Conservation (phyloP, 371 early-diverging fungal genomes). For the Umbelopsis sp. region DNA sequence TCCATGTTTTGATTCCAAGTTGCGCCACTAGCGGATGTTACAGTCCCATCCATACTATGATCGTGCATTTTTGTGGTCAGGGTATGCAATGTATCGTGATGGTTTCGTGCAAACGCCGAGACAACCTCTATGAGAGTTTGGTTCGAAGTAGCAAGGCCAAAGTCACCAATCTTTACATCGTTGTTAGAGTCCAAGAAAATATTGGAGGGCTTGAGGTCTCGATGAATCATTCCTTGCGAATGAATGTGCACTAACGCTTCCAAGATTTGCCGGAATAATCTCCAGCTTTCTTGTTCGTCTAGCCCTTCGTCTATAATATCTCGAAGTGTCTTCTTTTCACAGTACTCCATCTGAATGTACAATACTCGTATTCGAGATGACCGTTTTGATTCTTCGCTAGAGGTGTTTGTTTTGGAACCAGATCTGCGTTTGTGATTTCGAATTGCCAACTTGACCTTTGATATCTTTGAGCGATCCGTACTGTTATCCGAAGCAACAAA, state of each 20-base stretch:
- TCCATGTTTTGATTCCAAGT: constrained; percentile 43
- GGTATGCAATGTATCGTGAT: neutral
- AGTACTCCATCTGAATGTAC: constrained; percentile 98
- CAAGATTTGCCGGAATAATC: constrained; percentile 80
- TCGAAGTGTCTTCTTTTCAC: constrained; percentile 89
- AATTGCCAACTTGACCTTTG: constrained; percentile 8
- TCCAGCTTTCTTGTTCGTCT: constrained; percentile 69
- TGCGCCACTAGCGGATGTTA: constrained; percentile 51
- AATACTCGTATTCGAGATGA: constrained; percentile 60
- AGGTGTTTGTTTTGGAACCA: constrained; percentile 22
- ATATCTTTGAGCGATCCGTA: constrained; percentile 17
- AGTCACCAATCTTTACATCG: constrained; percentile 96
- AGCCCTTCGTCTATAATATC: constrained; percentile 87
- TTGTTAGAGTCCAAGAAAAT: constrained; percentile 89
- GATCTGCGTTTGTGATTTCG: constrained; percentile 22
- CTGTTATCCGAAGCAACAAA: constrained; percentile 31
- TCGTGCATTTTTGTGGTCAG: constrained; percentile 6
- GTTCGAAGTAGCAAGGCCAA: constrained; percentile 91
- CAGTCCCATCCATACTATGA: constrained; percentile 31
- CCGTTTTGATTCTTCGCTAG: constrained; percentile 26
- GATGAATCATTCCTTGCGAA: constrained; percentile 91
- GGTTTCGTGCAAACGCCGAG: constrained; percentile 26
- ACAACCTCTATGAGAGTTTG: constrained; percentile 60
- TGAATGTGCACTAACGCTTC: constrained; percentile 89
- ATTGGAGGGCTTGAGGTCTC: constrained; percentile 98